phyloP scores from a whole-genome alignment of 2,329 filamentous ascomycete species.

The Westerdykella sp. region DNA sequence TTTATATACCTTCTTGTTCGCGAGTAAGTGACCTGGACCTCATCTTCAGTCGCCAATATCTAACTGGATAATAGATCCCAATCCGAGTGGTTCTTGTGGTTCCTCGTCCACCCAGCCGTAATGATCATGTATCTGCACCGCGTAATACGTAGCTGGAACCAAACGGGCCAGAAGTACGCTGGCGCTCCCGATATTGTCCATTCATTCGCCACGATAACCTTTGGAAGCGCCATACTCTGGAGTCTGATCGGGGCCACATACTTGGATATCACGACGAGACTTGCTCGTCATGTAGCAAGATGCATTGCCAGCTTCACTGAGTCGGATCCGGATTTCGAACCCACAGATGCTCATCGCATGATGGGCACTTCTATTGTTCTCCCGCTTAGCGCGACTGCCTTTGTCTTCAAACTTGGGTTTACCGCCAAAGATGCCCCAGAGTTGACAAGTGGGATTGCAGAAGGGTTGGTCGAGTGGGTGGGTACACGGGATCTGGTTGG shows the following conservation, averaged over 20 bases:
- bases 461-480: constrained; percentile 45
- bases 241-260: constrained; percentile 64
- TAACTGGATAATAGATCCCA: constrained; percentile 11
- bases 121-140: constrained; percentile 58
- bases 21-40: constrained; percentile 15
- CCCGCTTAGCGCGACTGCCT: constrained; percentile 50
- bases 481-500: constrained; percentile 29
- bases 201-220: constrained; percentile 51
- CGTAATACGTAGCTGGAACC: constrained; percentile 78
- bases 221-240: constrained; percentile 62
- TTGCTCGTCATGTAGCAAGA: constrained; percentile 34
- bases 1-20: constrained; percentile 44
- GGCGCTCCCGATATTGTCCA: constrained; percentile 85
- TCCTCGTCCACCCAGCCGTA: constrained; percentile 32
- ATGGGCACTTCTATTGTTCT: constrained; percentile 29
- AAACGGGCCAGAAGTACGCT: constrained; percentile 93
- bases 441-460: constrained; percentile 45
- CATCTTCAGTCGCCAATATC: not conserved
- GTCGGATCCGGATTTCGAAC: constrained; percentile 11
- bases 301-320: constrained; percentile 21
- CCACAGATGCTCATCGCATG: constrained; percentile 23
- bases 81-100: constrained; percentile 20
- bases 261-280: constrained; percentile 48
- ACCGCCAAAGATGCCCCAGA: constrained; percentile 84
- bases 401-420: constrained; percentile 86